These are phyloP conservation scores for Paraconiothyrium brasiliense DNA, from an alignment of 2,329 filamentous ascomycete genomes.

Conservation along the genomic window DNA sequence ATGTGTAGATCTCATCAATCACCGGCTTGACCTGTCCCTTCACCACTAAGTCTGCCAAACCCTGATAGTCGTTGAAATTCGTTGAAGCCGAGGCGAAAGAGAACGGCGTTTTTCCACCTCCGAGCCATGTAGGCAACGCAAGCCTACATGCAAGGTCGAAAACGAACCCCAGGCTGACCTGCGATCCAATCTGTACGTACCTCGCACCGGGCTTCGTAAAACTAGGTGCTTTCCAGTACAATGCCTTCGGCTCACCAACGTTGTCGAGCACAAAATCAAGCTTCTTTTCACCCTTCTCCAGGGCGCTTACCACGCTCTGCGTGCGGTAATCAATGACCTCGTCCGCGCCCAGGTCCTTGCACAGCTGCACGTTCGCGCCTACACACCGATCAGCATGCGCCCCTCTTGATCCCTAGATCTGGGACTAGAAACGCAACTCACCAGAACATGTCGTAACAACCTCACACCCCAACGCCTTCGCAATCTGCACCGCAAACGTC, in stretches of 20 bases:
- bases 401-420: not conserved
- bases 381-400: not conserved
- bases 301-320: not conserved
- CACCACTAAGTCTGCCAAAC: constrained; percentile 63
- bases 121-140: not conserved
- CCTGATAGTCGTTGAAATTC: not conserved
- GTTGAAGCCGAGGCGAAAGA: not conserved
- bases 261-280: not conserved
- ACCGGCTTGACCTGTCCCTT: constrained; percentile 67
- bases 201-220: not conserved
- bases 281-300: not conserved
- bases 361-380: not conserved
- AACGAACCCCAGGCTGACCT: not conserved
- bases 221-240: not conserved
- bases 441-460: not conserved
- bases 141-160: not conserved
- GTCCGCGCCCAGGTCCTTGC: not conserved
- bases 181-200: not conserved
- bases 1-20: constrained; percentile 64
- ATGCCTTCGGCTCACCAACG: not conserved
- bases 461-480: not conserved
- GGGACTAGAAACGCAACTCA: not conserved
- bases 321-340: not conserved
- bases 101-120: not conserved
- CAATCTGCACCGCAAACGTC: not conserved